Percentiles rank a stretch among this genome's conserved stretches.
Conservation (phyloP, 768 basidiomycete species). For the Dioszegia hungarica region DNA sequence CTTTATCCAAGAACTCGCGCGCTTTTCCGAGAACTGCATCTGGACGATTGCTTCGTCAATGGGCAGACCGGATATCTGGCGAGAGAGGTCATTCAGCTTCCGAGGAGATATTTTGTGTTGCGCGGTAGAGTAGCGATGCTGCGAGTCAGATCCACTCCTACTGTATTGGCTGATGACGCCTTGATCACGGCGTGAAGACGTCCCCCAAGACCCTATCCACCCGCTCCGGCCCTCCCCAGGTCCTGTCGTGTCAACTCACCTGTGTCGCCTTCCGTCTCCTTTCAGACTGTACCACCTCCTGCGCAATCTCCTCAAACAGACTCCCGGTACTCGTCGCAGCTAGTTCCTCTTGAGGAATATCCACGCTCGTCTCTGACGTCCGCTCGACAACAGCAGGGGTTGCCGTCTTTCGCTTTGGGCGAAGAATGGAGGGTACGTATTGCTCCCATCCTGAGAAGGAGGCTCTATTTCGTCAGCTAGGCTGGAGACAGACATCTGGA, state of each 20-base stretch:
- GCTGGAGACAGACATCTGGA: too few species aligned
- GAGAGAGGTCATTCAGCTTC: constrained; percentile 79
- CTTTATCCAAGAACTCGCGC: constrained; percentile 74
- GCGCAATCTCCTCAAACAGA: constrained; percentile 20
- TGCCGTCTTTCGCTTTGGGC: neutral
- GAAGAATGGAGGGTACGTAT: neutral
- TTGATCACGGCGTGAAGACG: neutral
- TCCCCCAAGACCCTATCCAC: too few species aligned
- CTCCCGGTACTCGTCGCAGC: constrained; percentile 8
- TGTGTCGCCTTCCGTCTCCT: constrained; percentile 2
- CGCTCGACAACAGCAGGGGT: neutral
- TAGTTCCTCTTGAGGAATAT: neutral
- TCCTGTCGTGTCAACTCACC: too few species aligned
- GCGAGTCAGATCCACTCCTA: neutral
- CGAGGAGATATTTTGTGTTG: constrained; percentile 84
- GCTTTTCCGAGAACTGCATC: constrained; percentile 93
- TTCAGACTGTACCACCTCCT: constrained; percentile 6
- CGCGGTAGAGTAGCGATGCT: constrained; percentile 92
- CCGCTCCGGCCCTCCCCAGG: too few species aligned
- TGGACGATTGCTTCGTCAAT: constrained; percentile 94
- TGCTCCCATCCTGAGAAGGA: constrained; percentile 7
- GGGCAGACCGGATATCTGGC: constrained; percentile 82
- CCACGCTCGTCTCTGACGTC: constrained; percentile 3
- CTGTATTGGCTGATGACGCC: neutral
- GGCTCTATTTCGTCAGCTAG: neutral